Base-by-base conservation (phyloP, 2,329 filamentous ascomycete genomes). In the Alternaria ethzedia region DNA sequence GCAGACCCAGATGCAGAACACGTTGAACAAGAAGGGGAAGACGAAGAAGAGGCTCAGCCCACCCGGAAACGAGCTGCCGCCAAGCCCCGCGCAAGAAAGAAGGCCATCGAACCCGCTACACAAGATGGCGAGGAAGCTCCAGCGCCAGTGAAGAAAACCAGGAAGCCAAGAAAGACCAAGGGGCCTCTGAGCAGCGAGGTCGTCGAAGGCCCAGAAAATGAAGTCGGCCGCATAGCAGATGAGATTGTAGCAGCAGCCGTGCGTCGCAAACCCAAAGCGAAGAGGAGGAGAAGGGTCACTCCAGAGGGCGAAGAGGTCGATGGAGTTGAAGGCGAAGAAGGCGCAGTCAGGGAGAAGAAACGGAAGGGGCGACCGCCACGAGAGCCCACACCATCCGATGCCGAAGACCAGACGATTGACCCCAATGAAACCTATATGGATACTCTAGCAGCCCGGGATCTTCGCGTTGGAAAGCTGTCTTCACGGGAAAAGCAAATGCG, bases 401-500 rank as follows among this genome's bases (percentile, higher is more conserved):
- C 78, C 8, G 78, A 80, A 66, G 67, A 79, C 50, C 80, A 73
- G 54, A 63, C 72, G 72, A 89, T 95, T 58, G 90, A 94, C 73
- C 83, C 88, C 21, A 86, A 86, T 23, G 86, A 85, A 4, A 85
- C 91, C 25, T 92, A 88, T 57, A 93, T 96, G 89, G 86, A 85
- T 46, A 90, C 93, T 61, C 80, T 96, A 4, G 91, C 88, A 54
- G 87, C 86, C 65, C 90, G 93, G 20, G 72, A 76, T 43, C 73
- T 78, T 23, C 82, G 91, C 21, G 90, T 90, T 59, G 92, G 92
- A 61, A 92, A 91, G 76, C 89, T 90, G 63, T 94, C 93, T 59
- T 90, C 89, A 72, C 86, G 90, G 4, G 91, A 93, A 69, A 88
- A 89, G 71, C 89, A 91, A 72, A 89, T 96, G 70, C 87, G 89